Base-by-base conservation (phyloP, 192 early-diverging fungal genomes). In the Gryganskiella cystojenkinii region DNA sequence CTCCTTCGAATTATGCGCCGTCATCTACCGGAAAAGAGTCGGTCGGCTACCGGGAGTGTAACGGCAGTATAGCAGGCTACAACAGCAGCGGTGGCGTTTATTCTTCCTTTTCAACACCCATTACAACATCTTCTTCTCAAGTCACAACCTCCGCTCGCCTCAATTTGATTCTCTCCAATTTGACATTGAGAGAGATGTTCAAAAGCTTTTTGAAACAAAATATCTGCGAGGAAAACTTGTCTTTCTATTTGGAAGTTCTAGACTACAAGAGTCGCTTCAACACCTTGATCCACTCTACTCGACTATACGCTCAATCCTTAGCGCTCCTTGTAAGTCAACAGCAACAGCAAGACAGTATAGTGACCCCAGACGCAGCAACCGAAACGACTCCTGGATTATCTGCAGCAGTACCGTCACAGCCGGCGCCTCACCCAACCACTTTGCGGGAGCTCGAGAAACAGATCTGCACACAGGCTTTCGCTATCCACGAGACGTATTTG, bases 191-290 rank as follows among this genome's bases (percentile, higher is more conserved):
- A 31, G 80, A 82, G 15, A 61, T 86, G 4, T 92, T 92, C 73
- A 88, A 88, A 59, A 85, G 81, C 22, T 92, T 91, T 61, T 73
- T 90, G 31, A 82, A 85, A 14, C 80, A 84, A 22, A 91, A 91
- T 55, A 88, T 90, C 53, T 92, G 90, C 60, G 87, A 90, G 61
- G 92, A 94, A 40, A 94, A 94, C 58, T 74, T 91, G 20, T 81
- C 89, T n/a, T 94, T 92, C 47, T 88, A 86, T 80, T 71, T 87
- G 2, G 90, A 94, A 19, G 84, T 83, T 0, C 63, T 89, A 17
- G 64, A 79, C 19, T 89, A 88, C 70, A 83, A 86, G 33, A 17
- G 52, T 27, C 71, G 62, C 40, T 85, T 87, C 50, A 68, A 45
- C 27, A 53, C 55, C 4, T 61, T 78, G 25, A 78, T 78, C 67